Evolutionary conservation across 331 rosid genomes (phyloP).

Genomic region (Quercus phellos): DNA sequence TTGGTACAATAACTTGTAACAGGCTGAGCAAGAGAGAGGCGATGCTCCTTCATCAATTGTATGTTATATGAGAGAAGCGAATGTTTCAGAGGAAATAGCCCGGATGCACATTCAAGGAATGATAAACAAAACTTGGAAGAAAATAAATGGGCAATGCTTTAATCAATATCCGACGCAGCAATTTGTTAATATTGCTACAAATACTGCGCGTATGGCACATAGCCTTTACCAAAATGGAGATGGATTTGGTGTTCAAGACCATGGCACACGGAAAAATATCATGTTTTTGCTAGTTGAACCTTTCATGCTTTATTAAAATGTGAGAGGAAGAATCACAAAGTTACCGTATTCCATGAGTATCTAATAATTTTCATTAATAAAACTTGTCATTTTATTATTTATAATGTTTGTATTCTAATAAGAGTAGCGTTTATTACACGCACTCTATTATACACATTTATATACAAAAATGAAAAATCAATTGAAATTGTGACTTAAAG

Average conservation of each 20-base stretch:
- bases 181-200: slow-evolving; percentile 6
- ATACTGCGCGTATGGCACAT: slow-evolving; percentile 51
- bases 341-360: too few relatives aligned
- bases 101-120: slow-evolving; percentile 26
- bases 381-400: too few relatives aligned
- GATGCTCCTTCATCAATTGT: slow-evolving; percentile 53
- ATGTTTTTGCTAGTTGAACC: slow-evolving; percentile 39
- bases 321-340: too few relatives aligned
- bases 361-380: too few relatives aligned
- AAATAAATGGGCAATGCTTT: slow-evolving; percentile 26
- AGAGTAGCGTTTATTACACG: too few relatives aligned
- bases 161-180: too few relatives aligned
- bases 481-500: too few relatives aligned
- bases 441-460: too few relatives aligned
- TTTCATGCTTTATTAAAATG: background rate
- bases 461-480: too few relatives aligned
- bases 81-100: slow-evolving; percentile 45
- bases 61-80: slow-evolving; percentile 48
- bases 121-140: slow-evolving; percentile 46
- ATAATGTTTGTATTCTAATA: too few relatives aligned
- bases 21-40: slow-evolving; percentile 64
- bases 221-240: slow-evolving; percentile 51
- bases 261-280: slow-evolving; percentile 1
- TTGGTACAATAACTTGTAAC: background rate
- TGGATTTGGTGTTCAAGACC: slow-evolving; percentile 48